Evolutionary conservation across 192 early-diverging fungal species (phyloP).

Genomic region (Dimargaris cristalligena): DNA sequence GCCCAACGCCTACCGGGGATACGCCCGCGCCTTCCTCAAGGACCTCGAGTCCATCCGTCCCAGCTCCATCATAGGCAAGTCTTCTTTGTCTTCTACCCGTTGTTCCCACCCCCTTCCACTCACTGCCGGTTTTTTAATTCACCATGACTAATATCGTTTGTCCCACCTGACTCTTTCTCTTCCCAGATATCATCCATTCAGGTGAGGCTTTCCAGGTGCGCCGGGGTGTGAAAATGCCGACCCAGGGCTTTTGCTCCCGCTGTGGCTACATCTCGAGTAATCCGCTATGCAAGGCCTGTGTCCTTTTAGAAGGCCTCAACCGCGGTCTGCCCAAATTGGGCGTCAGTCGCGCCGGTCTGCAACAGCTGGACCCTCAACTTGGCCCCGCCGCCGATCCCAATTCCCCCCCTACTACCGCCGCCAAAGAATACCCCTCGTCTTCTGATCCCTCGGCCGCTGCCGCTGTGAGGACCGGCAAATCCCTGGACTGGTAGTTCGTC

Average conservation of each 20-base stretch:
- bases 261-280: constrained; percentile 95
- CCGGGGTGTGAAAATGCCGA: constrained; percentile 40
- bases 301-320: constrained; percentile 83
- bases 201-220: constrained; percentile 76
- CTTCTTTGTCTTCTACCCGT: no score
- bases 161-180: no score
- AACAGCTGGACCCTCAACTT: no score
- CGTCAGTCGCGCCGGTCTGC: not conserved
- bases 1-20: constrained; percentile 91
- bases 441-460: no score
- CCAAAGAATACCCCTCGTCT: no score
- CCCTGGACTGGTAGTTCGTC: no score
- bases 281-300: constrained; percentile 84
- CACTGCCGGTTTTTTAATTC: no score
- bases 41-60: constrained; percentile 84
- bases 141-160: no score
- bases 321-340: constrained; percentile 66
- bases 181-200: constrained; percentile 90
- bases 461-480: no score
- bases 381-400: no score
- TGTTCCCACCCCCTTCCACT: no score
- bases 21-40: constrained; percentile 88
- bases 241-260: constrained; percentile 48
- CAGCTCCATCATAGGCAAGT: constrained; percentile 74
- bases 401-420: no score